phyloP scores from a whole-genome alignment of 2,329 filamentous ascomycete species.

The Neospermospora avenae region DNA sequence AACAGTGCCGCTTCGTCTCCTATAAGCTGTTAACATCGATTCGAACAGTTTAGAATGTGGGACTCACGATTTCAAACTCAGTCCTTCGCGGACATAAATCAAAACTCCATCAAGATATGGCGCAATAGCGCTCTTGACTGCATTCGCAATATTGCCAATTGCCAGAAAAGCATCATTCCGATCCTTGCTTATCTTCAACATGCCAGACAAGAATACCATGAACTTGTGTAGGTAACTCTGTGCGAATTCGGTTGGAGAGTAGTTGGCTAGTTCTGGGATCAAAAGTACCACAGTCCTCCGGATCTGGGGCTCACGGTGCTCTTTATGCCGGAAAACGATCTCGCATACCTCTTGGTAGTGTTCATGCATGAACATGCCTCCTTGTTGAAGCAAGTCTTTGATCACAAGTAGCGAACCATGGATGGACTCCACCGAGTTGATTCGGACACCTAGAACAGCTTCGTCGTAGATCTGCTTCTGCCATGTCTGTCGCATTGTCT shows the following conservation, averaged over 20 bases:
- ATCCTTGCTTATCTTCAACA: slow-evolving; percentile 93
- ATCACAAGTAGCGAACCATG: slow-evolving; percentile 93
- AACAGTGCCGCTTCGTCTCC: slow-evolving; percentile 43
- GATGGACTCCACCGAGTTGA: slow-evolving; percentile 79
- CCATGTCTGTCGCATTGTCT: slow-evolving; percentile 80
- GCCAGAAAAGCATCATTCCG: slow-evolving; percentile 91
- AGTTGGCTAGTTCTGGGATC: slow-evolving; percentile 89
- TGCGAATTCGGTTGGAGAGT: slow-evolving; percentile 87
- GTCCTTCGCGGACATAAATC: slow-evolving; percentile 86
- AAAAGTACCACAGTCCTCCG: slow-evolving; percentile 85
- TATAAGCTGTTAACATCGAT: slow-evolving; percentile 35
- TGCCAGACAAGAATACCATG: slow-evolving; percentile 92
- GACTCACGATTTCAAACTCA: slow-evolving; percentile 71
- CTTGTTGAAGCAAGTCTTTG: slow-evolving; percentile 88
- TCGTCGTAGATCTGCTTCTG: slow-evolving; percentile 90
- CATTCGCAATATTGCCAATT: slow-evolving; percentile 94
- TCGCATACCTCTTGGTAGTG: slow-evolving; percentile 91
- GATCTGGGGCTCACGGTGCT: slow-evolving; percentile 85
- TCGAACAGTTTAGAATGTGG: background rate
- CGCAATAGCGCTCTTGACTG: slow-evolving; percentile 90
- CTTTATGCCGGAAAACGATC: slow-evolving; percentile 86
- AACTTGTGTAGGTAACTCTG: slow-evolving; percentile 87
- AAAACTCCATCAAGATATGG: slow-evolving; percentile 94
- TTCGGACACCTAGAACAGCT: slow-evolving; percentile 73
- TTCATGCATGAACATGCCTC: slow-evolving; percentile 98